These are phyloP conservation scores for Metschnikowia arizonensis DNA, from an alignment of 805 yeast genomes.

Conservation along the genomic window DNA sequence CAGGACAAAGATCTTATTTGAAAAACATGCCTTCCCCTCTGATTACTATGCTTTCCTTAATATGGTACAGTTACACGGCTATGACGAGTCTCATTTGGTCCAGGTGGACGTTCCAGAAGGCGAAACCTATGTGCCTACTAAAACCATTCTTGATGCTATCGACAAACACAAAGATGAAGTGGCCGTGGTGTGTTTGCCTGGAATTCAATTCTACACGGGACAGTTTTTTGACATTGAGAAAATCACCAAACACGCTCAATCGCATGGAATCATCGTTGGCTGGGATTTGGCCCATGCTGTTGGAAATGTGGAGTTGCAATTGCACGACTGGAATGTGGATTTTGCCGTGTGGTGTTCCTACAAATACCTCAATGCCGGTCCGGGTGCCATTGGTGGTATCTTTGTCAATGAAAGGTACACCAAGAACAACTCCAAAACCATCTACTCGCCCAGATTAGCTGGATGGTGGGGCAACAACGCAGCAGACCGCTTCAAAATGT, in stretches of 20 bases:
- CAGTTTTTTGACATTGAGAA: slow-evolving; percentile 71
- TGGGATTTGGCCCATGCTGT: slow-evolving; percentile 97
- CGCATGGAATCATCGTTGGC: slow-evolving; percentile 57
- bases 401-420: slow-evolving; percentile 61
- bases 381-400: slow-evolving; percentile 88
- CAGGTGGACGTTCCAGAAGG: slow-evolving; percentile 60
- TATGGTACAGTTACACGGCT: slow-evolving; percentile 60
- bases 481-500: slow-evolving; percentile 70
- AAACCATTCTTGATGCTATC: slow-evolving; percentile 56
- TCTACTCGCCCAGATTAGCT: slow-evolving; percentile 64
- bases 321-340: slow-evolving; percentile 89
- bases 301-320: slow-evolving; percentile 72
- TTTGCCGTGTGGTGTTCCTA: slow-evolving; percentile 95
- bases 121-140: slow-evolving; percentile 54
- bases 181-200: slow-evolving; percentile 77
- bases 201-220: slow-evolving; percentile 90
- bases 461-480: slow-evolving; percentile 98
- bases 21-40: slow-evolving; percentile 86
- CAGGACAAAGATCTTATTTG: slow-evolving; percentile 72
- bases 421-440: slow-evolving; percentile 23
- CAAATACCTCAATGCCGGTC: slow-evolving; percentile 87
- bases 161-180: slow-evolving; percentile 54
- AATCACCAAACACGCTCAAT: slow-evolving; percentile 65
- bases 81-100: slow-evolving; percentile 50
- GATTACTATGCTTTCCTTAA: slow-evolving; percentile 84